A percentile compares a stretch with the other conserved stretches of the same genome.
Conservation (phyloP, 2,329 filamentous ascomycete species). For the Stromatinia cepivora region DNA sequence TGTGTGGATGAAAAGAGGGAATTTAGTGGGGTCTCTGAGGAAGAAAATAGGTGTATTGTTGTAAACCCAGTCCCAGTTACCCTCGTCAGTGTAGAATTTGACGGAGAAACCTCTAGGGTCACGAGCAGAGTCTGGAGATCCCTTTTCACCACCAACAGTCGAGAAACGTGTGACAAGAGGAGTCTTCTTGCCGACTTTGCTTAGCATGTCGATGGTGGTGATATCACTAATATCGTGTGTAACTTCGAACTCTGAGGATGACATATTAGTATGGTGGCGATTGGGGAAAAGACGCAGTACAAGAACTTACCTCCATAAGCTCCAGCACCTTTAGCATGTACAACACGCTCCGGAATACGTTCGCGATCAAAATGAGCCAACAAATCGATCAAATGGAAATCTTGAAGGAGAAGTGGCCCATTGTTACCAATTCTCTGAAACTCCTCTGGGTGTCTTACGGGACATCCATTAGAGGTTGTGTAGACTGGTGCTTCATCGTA, state of each 20-base stretch:
- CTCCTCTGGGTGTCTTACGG: conserved; percentile 54
- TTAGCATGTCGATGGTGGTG: conserved; percentile 42
- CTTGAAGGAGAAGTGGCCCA: conserved; percentile 62
- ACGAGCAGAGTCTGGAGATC: conserved; percentile 65
- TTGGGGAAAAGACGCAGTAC: background rate
- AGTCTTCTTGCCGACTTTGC: conserved; percentile 66
- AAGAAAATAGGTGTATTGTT: conserved; percentile 81
- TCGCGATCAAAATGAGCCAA: conserved; percentile 56
- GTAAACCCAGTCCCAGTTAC: conserved; percentile 71
- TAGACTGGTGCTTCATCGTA: conserved; percentile 60
- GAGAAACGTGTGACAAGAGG: conserved; percentile 67
- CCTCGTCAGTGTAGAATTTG: conserved; percentile 71
- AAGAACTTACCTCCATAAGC: conserved; percentile 37
- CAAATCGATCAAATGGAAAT: conserved; percentile 65
- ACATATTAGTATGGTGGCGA: conserved; percentile 24
- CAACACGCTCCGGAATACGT: conserved; percentile 55
- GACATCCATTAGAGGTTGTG: conserved; percentile 60
- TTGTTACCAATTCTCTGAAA: conserved; percentile 55
- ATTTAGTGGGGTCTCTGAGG: conserved; percentile 71
- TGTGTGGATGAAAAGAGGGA: conserved; percentile 74
- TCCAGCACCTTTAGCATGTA: conserved; percentile 53
- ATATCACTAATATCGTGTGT: conserved; percentile 39
- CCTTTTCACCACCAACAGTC: conserved; percentile 69
- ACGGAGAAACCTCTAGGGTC: conserved; percentile 68
- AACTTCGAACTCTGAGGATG: conserved; percentile 35